Evolutionary conservation across 371 early-diverging fungal genomes (phyloP).

Genomic region (Catenaria anguillulae): DNA sequence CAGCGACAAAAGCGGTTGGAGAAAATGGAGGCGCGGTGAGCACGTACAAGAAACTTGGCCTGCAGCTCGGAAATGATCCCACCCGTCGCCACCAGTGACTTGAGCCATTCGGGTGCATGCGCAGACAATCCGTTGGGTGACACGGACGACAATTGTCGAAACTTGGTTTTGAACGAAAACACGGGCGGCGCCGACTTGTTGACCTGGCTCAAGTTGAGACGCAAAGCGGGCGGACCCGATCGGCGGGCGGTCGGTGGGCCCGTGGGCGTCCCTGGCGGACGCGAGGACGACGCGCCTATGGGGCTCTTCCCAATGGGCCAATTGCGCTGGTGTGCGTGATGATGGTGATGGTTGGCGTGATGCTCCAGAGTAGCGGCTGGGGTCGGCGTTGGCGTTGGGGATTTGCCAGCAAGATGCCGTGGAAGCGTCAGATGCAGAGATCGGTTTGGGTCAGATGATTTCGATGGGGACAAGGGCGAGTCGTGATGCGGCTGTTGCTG

Average conservation of each 20-base stretch:
- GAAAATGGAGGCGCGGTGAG: too few species aligned
- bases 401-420: too few species aligned
- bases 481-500: too few species aligned
- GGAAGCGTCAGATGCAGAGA: too few species aligned
- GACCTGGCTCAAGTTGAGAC: neutral
- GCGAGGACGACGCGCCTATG: neutral
- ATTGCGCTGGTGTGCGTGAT: neutral
- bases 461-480: too few species aligned
- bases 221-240: neutral
- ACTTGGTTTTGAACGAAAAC: neutral
- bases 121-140: neutral
- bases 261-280: neutral
- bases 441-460: too few species aligned
- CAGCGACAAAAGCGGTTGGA: too few species aligned
- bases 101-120: neutral
- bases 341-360: neutral
- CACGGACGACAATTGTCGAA: neutral
- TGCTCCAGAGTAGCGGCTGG: too few species aligned
- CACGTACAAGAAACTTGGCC: neutral
- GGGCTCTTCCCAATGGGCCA: neutral
- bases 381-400: too few species aligned
- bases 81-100: neutral
- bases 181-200: neutral
- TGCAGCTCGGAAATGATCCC: neutral
- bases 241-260: too few species aligned